phyloP scores from a whole-genome alignment of 768 basidiomycete species.

The Termitomyces sp. region DNA sequence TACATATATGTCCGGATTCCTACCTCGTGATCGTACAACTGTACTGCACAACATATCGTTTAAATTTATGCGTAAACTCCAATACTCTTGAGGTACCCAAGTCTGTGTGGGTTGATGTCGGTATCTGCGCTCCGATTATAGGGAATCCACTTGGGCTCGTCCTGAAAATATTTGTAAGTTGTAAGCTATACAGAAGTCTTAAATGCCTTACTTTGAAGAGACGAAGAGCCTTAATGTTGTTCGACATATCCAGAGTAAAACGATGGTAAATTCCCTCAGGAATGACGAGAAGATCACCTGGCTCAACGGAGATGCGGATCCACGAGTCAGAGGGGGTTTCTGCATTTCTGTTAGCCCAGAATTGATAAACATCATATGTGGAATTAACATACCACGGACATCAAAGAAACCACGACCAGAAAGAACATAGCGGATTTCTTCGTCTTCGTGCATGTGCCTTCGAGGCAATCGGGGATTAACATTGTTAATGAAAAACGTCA shows the following conservation, averaged over 20 bases:
- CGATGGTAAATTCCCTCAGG: slow-evolving; percentile 94
- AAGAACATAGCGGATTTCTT: slow-evolving; percentile 88
- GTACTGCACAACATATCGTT: background rate
- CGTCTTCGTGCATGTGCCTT: slow-evolving; percentile 93
- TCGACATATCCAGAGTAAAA: slow-evolving; percentile 78
- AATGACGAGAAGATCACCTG: slow-evolving; percentile 82
- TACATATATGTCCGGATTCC: background rate
- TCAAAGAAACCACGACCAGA: slow-evolving; percentile 92
- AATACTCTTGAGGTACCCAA: slow-evolving; percentile 53
- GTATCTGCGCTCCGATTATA: slow-evolving; percentile 58
- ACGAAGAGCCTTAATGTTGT: slow-evolving; percentile 72
- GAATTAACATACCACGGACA: slow-evolving; percentile 57
- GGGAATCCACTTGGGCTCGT: slow-evolving; percentile 89
- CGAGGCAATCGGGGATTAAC: background rate
- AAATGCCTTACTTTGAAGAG: slow-evolving; percentile 66
- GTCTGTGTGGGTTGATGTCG: slow-evolving; percentile 57
- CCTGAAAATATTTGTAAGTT: slow-evolving; percentile 36
- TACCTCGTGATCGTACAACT: slow-evolving; percentile 3
- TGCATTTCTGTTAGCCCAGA: slow-evolving; percentile 17
- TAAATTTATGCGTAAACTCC: slow-evolving; percentile 31
- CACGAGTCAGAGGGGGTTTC: slow-evolving; percentile 65
- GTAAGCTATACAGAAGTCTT: background rate
- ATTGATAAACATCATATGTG: background rate
- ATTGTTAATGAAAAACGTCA: background rate
- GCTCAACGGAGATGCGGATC: slow-evolving; percentile 72